A percentile compares a stretch with the other conserved stretches of the same genome.
phyloP scores from a whole-genome alignment of 129 eudicot species.

The Helichrysum umbraculigerum region DNA sequence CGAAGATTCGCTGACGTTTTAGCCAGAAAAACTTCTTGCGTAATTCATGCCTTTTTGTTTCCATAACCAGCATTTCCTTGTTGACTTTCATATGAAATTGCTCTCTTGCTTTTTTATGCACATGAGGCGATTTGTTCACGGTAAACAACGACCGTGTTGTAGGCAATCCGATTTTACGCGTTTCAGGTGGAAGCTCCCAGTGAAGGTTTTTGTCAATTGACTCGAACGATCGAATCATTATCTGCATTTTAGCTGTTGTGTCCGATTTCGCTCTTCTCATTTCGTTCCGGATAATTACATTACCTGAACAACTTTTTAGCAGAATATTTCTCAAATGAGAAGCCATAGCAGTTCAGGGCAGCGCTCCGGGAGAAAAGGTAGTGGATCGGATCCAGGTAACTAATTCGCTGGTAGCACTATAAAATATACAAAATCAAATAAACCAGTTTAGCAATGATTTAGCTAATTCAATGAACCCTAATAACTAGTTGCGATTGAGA shows the following conservation, averaged over 20 bases:
- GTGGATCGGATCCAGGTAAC: conserved; percentile 12
- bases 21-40: conserved; percentile 38
- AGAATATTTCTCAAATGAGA: conserved; percentile 29
- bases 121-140: conserved; percentile 39
- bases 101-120: conserved; percentile 44
- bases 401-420: neutral
- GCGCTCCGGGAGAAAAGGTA: neutral
- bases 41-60: conserved; percentile 35
- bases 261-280: conserved; percentile 34
- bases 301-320: conserved; percentile 14
- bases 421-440: neutral
- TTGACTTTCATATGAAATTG: conserved; percentile 37
- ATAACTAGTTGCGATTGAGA: neutral
- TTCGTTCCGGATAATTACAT: conserved; percentile 16
- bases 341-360: conserved; percentile 31
- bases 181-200: conserved; percentile 37
- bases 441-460: neutral
- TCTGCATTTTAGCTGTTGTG: conserved; percentile 34
- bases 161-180: conserved; percentile 34
- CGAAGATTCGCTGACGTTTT: conserved; percentile 38
- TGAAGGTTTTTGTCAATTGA: conserved; percentile 39
- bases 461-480: neutral
- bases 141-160: conserved; percentile 33
- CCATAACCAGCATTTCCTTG: conserved; percentile 36
- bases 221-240: conserved; percentile 31